These are phyloP conservation scores for Vigna mungo DNA, from an alignment of 306 rosid species.

Conservation along the genomic window DNA sequence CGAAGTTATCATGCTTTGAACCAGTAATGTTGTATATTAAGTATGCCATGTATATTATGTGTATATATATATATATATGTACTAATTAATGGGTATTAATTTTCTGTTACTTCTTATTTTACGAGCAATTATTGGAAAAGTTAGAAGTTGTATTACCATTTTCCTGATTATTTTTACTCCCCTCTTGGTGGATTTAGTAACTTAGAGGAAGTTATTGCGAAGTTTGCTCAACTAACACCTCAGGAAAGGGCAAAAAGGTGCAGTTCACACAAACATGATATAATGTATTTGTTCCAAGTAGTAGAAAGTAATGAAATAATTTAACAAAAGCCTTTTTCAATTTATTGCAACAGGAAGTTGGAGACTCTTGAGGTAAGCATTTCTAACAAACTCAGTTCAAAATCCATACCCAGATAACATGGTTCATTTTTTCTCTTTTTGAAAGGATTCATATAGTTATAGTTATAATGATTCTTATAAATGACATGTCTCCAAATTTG, in stretches of 20 bases:
- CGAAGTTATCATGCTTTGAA: not conserved
- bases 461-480: constrained; percentile 21
- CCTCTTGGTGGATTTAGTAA: constrained; percentile 48
- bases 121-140: not conserved
- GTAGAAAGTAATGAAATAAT: constrained; percentile 19
- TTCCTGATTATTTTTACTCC: not conserved
- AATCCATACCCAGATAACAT: constrained; percentile 4
- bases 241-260: constrained; percentile 92
- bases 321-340: constrained; percentile 41
- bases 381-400: constrained; percentile 37
- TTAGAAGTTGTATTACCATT: not conserved
- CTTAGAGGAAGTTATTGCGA: constrained; percentile 79
- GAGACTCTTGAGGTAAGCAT: constrained; percentile 81
- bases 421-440: not conserved
- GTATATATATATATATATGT: too few species aligned
- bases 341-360: constrained; percentile 76
- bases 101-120: constrained; percentile 13
- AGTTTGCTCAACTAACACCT: constrained; percentile 77
- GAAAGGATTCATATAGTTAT: not conserved
- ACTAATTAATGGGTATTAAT: too few species aligned
- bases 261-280: not conserved
- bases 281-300: constrained; percentile 7
- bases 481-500: constrained; percentile 46
- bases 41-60: too few species aligned
- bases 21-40: not conserved